Evolutionary conservation across 2,329 filamentous ascomycete genomes (phyloP).

Genomic region (Talaromyces rugulosus): DNA sequence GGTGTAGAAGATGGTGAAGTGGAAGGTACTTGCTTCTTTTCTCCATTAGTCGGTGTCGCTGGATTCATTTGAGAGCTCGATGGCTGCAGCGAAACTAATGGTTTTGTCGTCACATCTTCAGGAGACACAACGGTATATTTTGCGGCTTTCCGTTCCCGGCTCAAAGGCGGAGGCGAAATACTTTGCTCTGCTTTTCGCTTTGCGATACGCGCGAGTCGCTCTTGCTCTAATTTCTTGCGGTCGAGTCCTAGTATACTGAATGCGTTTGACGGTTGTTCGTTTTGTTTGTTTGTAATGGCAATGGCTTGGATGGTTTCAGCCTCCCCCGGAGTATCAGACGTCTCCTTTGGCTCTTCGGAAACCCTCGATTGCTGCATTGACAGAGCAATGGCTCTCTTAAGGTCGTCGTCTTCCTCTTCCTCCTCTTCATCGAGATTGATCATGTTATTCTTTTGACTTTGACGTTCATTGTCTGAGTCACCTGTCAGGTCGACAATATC

Average conservation of each 20-base stretch:
- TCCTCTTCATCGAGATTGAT: constrained; percentile 15
- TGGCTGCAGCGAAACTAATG: not conserved
- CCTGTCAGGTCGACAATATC: constrained; percentile 31
- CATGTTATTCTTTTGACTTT: constrained; percentile 22
- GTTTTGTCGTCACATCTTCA: not conserved
- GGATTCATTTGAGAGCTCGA: not conserved
- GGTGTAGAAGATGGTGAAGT: constrained; percentile 12
- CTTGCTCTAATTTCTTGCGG: constrained; percentile 79
- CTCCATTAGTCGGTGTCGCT: not conserved
- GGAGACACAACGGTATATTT: constrained; percentile 13
- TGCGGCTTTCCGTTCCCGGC: constrained; percentile 22
- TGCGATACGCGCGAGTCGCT: constrained; percentile 66
- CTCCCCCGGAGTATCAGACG: not conserved
- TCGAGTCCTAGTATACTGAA: constrained; percentile 56
- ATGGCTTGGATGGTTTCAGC: not conserved
- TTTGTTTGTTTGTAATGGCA: not conserved
- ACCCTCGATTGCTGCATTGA: constrained; percentile 25
- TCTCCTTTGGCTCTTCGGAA: not conserved
- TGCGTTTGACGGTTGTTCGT: not conserved
- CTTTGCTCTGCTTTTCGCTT: constrained; percentile 51
- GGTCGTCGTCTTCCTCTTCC: constrained; percentile 28
- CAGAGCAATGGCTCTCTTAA: constrained; percentile 31
- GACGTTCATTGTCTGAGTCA: constrained; percentile 27
- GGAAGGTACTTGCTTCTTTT: not conserved
- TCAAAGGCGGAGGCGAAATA: constrained; percentile 28